Base-by-base conservation (phyloP, 1,139 yeast species). In the Pichia sp. region DNA sequence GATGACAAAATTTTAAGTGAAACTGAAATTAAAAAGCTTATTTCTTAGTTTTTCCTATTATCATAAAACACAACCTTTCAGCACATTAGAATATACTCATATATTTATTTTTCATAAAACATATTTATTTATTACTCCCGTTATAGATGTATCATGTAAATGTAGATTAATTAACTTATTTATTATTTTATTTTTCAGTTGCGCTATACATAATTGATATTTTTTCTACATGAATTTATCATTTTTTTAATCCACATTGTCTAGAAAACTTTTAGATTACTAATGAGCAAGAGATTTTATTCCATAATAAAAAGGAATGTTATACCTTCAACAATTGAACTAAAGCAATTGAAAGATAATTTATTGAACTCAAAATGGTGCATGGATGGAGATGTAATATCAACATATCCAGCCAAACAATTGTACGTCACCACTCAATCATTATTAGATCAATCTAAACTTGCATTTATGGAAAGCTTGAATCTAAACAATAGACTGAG, bases 351-450 rank as follows among this genome's bases (percentile, higher is more conserved):
- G 31, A 54, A 51, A 20, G 7, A 32, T 3, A 37, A 27, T 4
- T 42, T 60, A 6, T 33, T 50, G 16, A 37, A 35, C 5, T 42
- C 52, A 1, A 41, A 45, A 41, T 59, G 63, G 63, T 9, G 32
- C 0, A 39, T 55, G 1, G 10, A 37, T n/a, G 63, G 59, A 35
- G 64, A 62, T 29, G 41, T 55, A 3, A 23, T 62, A 8, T 58
- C 64, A 2, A 41, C 58, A 2, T 54, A 46, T 35, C 53, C 51
- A 12, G 53, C 61, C 3, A 55, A 53, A 41, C 60, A 58, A 35
- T 37, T 60, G 3, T 54, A 52, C 33, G 48, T 54, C 4, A 58
- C 64, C 1, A 33, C 57, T 5, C 58, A 59, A 42, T 60, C 64
- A 2, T 36, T 58, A 2, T 32, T 59, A 6, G 38, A 51, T 6